These are phyloP conservation scores for Ascoidea asiatica DNA, from an alignment of 805 yeast species.

Conservation along the genomic window DNA sequence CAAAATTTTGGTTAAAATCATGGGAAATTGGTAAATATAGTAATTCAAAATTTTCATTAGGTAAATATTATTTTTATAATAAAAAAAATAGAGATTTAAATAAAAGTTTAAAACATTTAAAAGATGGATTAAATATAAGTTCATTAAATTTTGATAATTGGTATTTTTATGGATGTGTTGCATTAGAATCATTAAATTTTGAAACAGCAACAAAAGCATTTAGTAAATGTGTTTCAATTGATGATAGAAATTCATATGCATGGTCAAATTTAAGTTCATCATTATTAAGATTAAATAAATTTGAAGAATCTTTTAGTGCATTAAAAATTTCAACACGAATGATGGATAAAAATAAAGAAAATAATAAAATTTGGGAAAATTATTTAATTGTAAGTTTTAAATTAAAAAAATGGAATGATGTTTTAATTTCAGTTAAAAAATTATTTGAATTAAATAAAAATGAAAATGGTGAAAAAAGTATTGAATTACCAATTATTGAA, in stretches of 20 bases:
- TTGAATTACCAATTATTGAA: slow-evolving; percentile 68
- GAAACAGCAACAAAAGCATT: slow-evolving; percentile 84
- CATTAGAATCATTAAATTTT: slow-evolving; percentile 57
- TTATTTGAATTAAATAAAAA: slow-evolving; percentile 44
- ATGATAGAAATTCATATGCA: slow-evolving; percentile 65
- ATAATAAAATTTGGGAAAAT: slow-evolving; percentile 90
- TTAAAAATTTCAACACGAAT: slow-evolving; percentile 62
- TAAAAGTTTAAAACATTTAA: slow-evolving; percentile 50
- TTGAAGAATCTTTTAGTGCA: slow-evolving; percentile 75
- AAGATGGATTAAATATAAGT: slow-evolving; percentile 59
- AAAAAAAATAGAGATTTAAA: slow-evolving; percentile 38
- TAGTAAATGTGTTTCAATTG: slow-evolving; percentile 77
- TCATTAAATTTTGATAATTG: slow-evolving; percentile 73
- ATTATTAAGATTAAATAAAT: slow-evolving; percentile 45
- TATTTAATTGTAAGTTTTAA: slow-evolving; percentile 71
- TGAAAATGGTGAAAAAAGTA: slow-evolving; percentile 44
- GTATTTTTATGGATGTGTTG: slow-evolving; percentile 88
- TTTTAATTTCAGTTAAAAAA: slow-evolving; percentile 56
- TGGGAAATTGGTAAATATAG: slow-evolving; percentile 81
- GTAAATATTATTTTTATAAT: slow-evolving; percentile 56
- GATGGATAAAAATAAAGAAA: slow-evolving; percentile 50
- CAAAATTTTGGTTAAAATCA: slow-evolving; percentile 65
- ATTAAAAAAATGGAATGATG: slow-evolving; percentile 82
- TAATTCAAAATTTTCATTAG: slow-evolving; percentile 75
- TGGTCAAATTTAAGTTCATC: slow-evolving; percentile 92